phyloP scores from a whole-genome alignment of 169 alveolate genomes.

The Eimeria tenella region DNA sequence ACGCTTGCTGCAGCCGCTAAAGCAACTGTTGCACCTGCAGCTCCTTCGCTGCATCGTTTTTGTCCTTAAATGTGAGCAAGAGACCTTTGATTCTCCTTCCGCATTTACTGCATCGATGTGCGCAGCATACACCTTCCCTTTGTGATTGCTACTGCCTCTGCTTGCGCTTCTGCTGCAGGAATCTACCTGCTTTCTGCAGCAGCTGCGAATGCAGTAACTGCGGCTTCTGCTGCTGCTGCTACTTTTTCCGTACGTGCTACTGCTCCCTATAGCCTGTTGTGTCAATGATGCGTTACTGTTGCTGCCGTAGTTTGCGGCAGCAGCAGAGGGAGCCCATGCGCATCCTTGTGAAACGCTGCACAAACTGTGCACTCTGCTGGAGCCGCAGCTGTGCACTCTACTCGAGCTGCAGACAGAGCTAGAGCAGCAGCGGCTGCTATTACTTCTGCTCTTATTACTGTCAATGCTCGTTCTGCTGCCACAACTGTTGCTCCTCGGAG shows the following conservation, averaged over 20 bases:
- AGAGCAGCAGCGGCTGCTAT: constrained; percentile 21
- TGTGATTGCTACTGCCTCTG: constrained; percentile 29
- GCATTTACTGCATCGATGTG: neutral
- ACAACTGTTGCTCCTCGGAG: constrained; percentile 27
- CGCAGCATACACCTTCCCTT: neutral
- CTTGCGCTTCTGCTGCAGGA: constrained; percentile 20
- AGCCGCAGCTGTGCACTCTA: constrained; percentile 37
- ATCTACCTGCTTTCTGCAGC: neutral
- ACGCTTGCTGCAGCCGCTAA: constrained; percentile 42
- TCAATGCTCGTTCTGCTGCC: neutral
- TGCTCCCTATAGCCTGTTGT: constrained; percentile 28
- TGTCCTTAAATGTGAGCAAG: neutral
- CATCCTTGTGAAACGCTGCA: constrained; percentile 10
- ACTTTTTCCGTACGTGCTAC: constrained; percentile 11
- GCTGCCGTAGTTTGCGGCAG: neutral
- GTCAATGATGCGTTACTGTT: neutral
- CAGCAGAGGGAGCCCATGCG: neutral
- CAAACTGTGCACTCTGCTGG: constrained; percentile 47
- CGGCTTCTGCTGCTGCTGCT: constrained; percentile 65
- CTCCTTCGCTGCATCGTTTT: neutral
- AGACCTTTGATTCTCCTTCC: neutral
- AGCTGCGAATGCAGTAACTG: constrained; percentile 17
- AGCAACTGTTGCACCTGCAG: constrained; percentile 23
- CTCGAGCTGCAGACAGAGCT: constrained; percentile 32
- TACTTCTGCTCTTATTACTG: constrained; percentile 36